Evolutionary conservation across 257 asterid genomes (phyloP).

Genomic region (Oldenlandia corymbosa): DNA sequence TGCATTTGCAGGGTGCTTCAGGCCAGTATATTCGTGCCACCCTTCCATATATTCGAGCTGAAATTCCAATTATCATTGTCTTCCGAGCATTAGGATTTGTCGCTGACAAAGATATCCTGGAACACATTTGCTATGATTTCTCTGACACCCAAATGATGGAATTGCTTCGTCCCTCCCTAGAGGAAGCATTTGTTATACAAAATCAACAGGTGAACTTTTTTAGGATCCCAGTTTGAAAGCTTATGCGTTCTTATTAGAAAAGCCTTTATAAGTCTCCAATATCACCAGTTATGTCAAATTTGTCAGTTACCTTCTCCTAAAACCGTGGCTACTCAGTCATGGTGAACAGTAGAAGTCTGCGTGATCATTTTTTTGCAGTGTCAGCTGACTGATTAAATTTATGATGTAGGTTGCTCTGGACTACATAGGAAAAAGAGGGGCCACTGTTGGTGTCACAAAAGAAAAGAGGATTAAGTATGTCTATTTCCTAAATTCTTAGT

Average conservation of each 20-base stretch:
- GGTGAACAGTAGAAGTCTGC: background rate
- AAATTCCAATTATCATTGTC: slow-evolving; percentile 90
- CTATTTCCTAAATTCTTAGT: slow-evolving; percentile 11
- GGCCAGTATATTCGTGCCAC: slow-evolving; percentile 97
- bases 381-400: slow-evolving; percentile 9
- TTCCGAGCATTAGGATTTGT: slow-evolving; percentile 95
- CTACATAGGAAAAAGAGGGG: slow-evolving; percentile 95
- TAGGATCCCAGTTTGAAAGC: background rate
- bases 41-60: slow-evolving; percentile 89
- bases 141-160: slow-evolving; percentile 97
- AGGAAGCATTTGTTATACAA: slow-evolving; percentile 98
- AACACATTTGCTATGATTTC: slow-evolving; percentile 92
- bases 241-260: background rate
- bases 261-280: background rate
- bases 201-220: slow-evolving; percentile 67
- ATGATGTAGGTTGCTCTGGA: slow-evolving; percentile 85
- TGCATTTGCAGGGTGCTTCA: slow-evolving; percentile 75
- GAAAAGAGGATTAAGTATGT: slow-evolving; percentile 94
- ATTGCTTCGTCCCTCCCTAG: slow-evolving; percentile 88
- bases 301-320: background rate
- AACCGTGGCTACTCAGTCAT: background rate
- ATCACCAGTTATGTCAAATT: background rate
- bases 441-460: slow-evolving; percentile 91
- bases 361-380: background rate
- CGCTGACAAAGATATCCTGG: slow-evolving; percentile 93